Conservation (phyloP, 768 basidiomycete species). For the Cystobasidium tubakii region DNA sequence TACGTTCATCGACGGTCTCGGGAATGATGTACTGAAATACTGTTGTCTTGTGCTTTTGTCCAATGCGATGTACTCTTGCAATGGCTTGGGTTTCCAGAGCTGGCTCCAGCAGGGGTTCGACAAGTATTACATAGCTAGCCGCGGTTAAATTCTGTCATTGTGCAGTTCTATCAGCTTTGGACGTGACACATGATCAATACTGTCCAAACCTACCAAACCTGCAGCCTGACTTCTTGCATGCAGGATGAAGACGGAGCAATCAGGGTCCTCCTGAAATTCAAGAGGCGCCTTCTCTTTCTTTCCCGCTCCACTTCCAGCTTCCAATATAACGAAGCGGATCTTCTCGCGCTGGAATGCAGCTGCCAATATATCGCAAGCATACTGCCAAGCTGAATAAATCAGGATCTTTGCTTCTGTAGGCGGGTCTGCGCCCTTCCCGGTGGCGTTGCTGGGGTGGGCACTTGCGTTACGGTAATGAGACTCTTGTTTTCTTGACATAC, state of each 20-base stretch:
- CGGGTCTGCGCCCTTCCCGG: slow-evolving; percentile 3
- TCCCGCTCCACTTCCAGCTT: slow-evolving; percentile 30
- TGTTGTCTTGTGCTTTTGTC: slow-evolving; percentile 39
- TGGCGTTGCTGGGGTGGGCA: not conserved
- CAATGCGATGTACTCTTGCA: slow-evolving; percentile 44
- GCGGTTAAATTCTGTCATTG: slow-evolving; percentile 39
- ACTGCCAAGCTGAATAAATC: slow-evolving; percentile 41
- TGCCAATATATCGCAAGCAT: slow-evolving; percentile 20
- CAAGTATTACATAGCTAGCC: slow-evolving; percentile 39
- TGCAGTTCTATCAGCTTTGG: too few species aligned
- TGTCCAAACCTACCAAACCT: slow-evolving; percentile 35
- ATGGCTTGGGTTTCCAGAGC: slow-evolving; percentile 42
- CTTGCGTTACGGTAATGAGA: not conserved
- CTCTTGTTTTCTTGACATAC: not conserved
- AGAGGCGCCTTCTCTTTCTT: slow-evolving; percentile 43
- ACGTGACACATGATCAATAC: too few species aligned
- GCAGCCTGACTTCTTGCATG: slow-evolving; percentile 43
- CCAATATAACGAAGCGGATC: slow-evolving; percentile 43
- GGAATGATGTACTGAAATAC: slow-evolving; percentile 43
- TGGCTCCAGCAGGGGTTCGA: slow-evolving; percentile 44
- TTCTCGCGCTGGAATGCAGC: slow-evolving; percentile 38
- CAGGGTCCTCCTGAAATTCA: slow-evolving; percentile 40
- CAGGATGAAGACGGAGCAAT: slow-evolving; percentile 42
- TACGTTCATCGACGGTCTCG: slow-evolving; percentile 41
- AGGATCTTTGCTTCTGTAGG: slow-evolving; percentile 42